Base-by-base conservation (phyloP, 2,329 filamentous ascomycete genomes). In the Cyanodermella asteris region DNA sequence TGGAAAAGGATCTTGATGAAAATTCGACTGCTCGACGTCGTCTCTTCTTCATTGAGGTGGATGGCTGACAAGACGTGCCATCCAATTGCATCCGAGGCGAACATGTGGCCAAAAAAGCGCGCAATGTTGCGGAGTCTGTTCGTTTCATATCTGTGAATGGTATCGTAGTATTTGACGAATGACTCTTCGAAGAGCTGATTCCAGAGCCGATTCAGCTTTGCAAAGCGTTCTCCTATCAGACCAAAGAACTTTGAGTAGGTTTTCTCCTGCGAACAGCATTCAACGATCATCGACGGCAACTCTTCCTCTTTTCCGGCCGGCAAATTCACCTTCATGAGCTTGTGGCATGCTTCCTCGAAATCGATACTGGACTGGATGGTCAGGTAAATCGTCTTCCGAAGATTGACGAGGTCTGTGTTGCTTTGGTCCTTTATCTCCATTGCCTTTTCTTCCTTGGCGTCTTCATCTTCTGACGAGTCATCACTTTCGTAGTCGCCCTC, bases 1-100 rank as follows among this genome's bases (percentile, higher is more conserved):
- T 94, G 81, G 44, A 97, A 90, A 8, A 97, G 54, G 29, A 94
- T 94, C 56, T 93, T 94, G 59, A 97, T 76, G 44, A 94, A 97
- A 47, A 97, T 94, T 56, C 87, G 78, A 37, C 78, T 91, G 33
- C 80, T 87, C 2, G 81, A 84, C 1, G 84, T 97, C 0, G 87
- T 97, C 41, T 97, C 87, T 30, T 94, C 84, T 46, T 97, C 82
- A 42, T 87, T 97, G 25, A 97, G 55, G 44, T 82, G 82, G 32
- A 97, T 69, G 27, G 72, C 63, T 1, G 72, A 76, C 23, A 97
- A 50, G 13, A 78, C 73, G 42, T 94, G 78, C 87, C 87, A 94
- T 30, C 77, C 77, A 29, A 97, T 72, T 12, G 78, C 78, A 42
- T 93, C 81, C 7, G 72, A 76, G 23, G 76, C 72, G 25, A 97